These are phyloP conservation scores for Candida morakotiae DNA, from an alignment of 805 yeast genomes.

Conservation along the genomic window DNA sequence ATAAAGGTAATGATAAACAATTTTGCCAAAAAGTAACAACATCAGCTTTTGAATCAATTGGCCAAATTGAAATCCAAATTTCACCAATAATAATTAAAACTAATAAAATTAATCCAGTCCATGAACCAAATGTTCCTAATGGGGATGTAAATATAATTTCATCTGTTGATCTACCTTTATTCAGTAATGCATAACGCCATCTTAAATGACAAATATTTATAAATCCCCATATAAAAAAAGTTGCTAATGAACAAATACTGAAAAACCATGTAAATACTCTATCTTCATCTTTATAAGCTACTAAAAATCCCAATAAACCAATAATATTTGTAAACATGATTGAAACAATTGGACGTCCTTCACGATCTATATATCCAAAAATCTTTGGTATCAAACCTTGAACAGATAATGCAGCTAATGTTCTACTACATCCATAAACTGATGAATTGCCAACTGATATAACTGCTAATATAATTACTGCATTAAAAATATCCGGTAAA, in stretches of 20 bases:
- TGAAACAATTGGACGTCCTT: conserved; percentile 40
- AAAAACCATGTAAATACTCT: conserved; percentile 39
- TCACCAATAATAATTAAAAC: conserved; percentile 31
- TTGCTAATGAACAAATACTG: conserved; percentile 37
- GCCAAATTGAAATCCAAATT: conserved; percentile 38
- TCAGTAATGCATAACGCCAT: conserved; percentile 35
- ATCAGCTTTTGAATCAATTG: conserved; percentile 24
- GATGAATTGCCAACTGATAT: conserved; percentile 76
- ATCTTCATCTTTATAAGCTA: conserved; percentile 24
- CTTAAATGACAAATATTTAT: conserved; percentile 38
- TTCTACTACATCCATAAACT: conserved; percentile 66
- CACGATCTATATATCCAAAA: conserved; percentile 38
- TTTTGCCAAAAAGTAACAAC: conserved; percentile 46
- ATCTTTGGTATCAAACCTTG: conserved; percentile 61
- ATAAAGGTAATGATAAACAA: conserved; percentile 46
- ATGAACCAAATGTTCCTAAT: conserved; percentile 35
- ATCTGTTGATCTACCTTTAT: conserved; percentile 32
- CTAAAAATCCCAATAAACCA: conserved; percentile 39
- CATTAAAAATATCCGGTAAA: conserved; percentile 70
- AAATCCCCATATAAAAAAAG: conserved; percentile 40
- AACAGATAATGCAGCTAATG: conserved; percentile 62
- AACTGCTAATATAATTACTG: conserved; percentile 68
- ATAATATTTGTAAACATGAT: conserved; percentile 26
- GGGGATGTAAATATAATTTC: conserved; percentile 35
- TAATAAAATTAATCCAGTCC: conserved; percentile 28